A percentile compares a stretch with the other conserved stretches of the same genome.
These are phyloP conservation scores for Delonix regia DNA, from an alignment of 306 rosid species.

Conservation along the genomic window DNA sequence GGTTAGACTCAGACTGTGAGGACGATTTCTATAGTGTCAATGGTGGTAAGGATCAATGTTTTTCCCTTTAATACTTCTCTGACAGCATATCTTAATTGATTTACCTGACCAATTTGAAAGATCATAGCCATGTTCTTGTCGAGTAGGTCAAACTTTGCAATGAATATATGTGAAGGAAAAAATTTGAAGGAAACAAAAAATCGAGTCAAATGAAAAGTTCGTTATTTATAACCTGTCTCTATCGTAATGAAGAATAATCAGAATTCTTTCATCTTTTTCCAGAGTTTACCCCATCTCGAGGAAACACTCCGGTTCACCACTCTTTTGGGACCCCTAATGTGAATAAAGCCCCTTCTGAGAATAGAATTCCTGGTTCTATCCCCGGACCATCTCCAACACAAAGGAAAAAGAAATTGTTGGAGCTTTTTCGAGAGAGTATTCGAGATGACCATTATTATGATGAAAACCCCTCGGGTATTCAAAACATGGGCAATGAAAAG, in stretches of 20 bases:
- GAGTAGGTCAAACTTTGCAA: background rate
- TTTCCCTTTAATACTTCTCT: background rate
- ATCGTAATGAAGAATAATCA: conserved; percentile 16
- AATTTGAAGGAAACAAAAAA: background rate
- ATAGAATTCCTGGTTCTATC: conserved; percentile 37
- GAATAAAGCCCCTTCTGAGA: conserved; percentile 40
- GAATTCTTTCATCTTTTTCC: conserved; percentile 17
- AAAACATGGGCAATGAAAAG: conserved; percentile 26
- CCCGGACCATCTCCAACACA: conserved; percentile 52
- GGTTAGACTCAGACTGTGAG: conserved; percentile 95
- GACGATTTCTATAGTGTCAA: conserved; percentile 92
- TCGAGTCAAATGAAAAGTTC: background rate
- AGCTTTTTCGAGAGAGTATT: conserved; percentile 74
- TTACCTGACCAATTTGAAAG: no score
- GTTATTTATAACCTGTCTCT: background rate
- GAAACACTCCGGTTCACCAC: conserved; percentile 75
- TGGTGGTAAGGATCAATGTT: conserved; percentile 76
- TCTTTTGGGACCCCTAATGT: conserved; percentile 34
- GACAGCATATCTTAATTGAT: no score
- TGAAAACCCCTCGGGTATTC: background rate
- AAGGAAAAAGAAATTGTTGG: conserved; percentile 77
- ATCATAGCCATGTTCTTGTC: no score
- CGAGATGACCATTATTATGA: conserved; percentile 35
- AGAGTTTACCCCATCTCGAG: conserved; percentile 94
- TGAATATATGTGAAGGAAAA: background rate